A percentile compares a stretch with the other conserved stretches of the same genome.
Conservation (phyloP, 1,284 basidiomycete genomes). For the Sporisorium exsertum region DNA sequence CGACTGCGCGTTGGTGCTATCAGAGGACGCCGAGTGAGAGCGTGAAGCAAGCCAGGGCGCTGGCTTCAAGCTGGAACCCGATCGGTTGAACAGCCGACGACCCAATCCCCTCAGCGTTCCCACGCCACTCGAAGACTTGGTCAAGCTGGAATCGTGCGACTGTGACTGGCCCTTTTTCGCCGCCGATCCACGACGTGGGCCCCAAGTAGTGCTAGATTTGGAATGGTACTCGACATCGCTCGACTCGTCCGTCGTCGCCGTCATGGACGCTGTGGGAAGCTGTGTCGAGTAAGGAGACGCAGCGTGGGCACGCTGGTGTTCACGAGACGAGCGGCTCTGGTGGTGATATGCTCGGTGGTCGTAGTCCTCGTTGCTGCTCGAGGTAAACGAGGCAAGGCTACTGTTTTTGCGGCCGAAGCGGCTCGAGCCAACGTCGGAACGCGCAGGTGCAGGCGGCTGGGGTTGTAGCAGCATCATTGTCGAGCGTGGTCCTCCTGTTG, state of each 20-base stretch:
- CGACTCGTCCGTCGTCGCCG: slow-evolving; percentile 5
- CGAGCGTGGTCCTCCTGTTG: background rate
- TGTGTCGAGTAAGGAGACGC: slow-evolving; percentile 9
- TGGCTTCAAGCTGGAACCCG: slow-evolving; percentile 26
- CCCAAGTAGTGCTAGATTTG: slow-evolving; percentile 4
- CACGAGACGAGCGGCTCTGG: slow-evolving; percentile 20
- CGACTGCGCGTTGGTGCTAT: slow-evolving; percentile 30
- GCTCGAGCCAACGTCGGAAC: slow-evolving; percentile 1
- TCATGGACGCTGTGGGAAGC: background rate
- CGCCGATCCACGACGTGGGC: slow-evolving; percentile 9
- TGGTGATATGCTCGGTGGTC: slow-evolving; percentile 22
- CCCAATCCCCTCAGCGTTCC: slow-evolving; percentile 35
- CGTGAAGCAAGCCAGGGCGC: slow-evolving; percentile 22
- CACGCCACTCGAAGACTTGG: slow-evolving; percentile 9
- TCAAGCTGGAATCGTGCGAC: slow-evolving; percentile 23
- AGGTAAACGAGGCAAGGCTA: slow-evolving; percentile 38
- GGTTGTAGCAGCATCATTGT: slow-evolving; percentile 24
- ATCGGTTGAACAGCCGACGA: slow-evolving; percentile 43
- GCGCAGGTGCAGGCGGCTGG: slow-evolving; percentile 2
- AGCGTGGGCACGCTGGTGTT: slow-evolving; percentile 5
- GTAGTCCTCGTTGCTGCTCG: slow-evolving; percentile 29
- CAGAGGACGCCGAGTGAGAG: slow-evolving; percentile 43
- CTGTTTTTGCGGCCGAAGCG: slow-evolving; percentile 29
- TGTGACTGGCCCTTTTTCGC: background rate
- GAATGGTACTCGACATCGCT: slow-evolving; percentile 28